Evolutionary conservation across 208 protist species (phyloP), one percentile per base, ranked within the genome.

Genomic region (Trypanosoma conorhini): DNA sequence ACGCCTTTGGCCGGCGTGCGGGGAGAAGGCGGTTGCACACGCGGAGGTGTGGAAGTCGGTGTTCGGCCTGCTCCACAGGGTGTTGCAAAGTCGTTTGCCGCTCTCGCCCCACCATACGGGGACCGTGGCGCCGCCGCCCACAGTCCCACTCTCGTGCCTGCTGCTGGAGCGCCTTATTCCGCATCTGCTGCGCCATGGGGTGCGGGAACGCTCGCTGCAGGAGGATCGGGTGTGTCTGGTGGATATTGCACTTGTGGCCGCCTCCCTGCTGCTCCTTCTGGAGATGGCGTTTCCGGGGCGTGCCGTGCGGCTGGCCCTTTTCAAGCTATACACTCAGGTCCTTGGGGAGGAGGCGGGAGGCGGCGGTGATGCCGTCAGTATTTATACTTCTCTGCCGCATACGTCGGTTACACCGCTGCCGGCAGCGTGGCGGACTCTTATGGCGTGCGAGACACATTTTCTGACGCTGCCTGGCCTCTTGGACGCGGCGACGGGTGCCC

Each of bases 31-130:
- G 30, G n/a, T 30, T 24, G 4, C 28, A 67, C 24, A 51, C 35
- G 55, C 22, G 22, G 19, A 64, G 44, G 62, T 75, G 19, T 75
- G 70, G 70, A 69, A 51, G 21, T 68, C 46, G 5, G 42, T 75
- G 26, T 64, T 66, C 31, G n/a, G 4, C 2, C 17, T 60, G 52
- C 52, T 69, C 22, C 31, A 40, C 8, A 48, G 56, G 10, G 7
- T 59, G 2, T 26, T 75, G 17, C 44, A 40, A 33, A 51, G 69
- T 56, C 54, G 56, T 42, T 28, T 62, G 33, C 22, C 28, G 0
- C 12, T 28, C 10, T 28, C 12, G 13, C 10, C 24, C 13, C 7
- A 19, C 10, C 26, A 21, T 38, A 26, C 10, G 5, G 19, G 17
- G 31, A 8, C 31, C 38, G 12, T 33, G 12, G 30, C n/a, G n/a